These are phyloP conservation scores for Ophiostoma sp. DNA, from an alignment of 2,329 filamentous ascomycete species.

Conservation along the genomic window DNA sequence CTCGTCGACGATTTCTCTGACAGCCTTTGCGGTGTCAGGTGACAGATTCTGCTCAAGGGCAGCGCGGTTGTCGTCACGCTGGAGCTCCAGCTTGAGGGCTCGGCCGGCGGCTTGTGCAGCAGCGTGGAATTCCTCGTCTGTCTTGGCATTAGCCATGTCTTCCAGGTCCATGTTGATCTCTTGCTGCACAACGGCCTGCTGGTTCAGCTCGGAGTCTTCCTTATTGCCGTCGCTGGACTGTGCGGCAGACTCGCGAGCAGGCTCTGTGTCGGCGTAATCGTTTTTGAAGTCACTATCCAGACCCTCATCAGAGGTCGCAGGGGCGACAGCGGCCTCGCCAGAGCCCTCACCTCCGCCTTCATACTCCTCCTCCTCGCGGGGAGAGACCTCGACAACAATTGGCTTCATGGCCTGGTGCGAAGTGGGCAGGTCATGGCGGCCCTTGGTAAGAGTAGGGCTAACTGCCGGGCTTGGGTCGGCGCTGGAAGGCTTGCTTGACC, in stretches of 20 bases:
- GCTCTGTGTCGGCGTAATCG: conserved; percentile 66
- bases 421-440: background rate
- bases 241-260: conserved; percentile 59
- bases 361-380: background rate
- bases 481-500: conserved; percentile 39
- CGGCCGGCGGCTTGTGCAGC: conserved; percentile 44
- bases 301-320: background rate
- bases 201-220: conserved; percentile 47
- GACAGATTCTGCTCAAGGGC: conserved; percentile 50
- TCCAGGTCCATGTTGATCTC: conserved; percentile 47
- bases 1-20: conserved; percentile 49
- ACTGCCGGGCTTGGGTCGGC: conserved; percentile 42
- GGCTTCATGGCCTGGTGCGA: background rate
- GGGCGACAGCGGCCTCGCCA: background rate
- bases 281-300: conserved; percentile 22
- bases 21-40: conserved; percentile 48
- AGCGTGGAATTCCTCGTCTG: conserved; percentile 51
- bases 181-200: conserved; percentile 31
- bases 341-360: background rate
- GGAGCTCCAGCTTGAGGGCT: conserved; percentile 49
- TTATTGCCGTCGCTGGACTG: conserved; percentile 53
- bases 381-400: background rate
- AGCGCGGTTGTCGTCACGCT: conserved; percentile 49
- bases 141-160: conserved; percentile 47
- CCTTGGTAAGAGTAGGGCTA: conserved; percentile 34